phyloP scores from a whole-genome alignment of 129 eudicot genomes.

The Saussurea involucrata region DNA sequence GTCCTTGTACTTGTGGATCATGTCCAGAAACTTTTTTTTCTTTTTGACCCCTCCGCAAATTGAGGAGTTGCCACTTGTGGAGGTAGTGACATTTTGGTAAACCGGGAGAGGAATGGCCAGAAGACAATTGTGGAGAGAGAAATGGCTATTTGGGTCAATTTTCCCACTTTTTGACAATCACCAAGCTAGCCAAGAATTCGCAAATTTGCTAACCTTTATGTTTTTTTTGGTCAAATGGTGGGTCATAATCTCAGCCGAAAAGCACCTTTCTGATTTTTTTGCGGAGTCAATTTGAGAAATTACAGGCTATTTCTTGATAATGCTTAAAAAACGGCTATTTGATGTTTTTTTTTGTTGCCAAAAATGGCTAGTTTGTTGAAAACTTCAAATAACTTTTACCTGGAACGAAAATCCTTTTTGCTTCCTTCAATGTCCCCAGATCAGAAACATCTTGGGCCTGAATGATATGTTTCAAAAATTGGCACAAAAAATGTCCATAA shows the following conservation, averaged over 20 bases:
- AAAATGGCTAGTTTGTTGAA: not conserved
- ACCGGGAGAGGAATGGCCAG: too few species aligned
- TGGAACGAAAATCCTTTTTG: conserved; percentile 82
- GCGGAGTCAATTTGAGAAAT: not conserved
- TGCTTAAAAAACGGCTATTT: not conserved
- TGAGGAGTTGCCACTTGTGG: too few species aligned
- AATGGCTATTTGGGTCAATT: too few species aligned
- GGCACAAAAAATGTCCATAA: not conserved
- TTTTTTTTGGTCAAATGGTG: not conserved
- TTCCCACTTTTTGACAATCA: not conserved
- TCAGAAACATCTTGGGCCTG: conserved; percentile 84
- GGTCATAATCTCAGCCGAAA: not conserved
- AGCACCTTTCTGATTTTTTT: not conserved
- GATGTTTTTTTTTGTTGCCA: not conserved
- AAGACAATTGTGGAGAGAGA: too few species aligned
- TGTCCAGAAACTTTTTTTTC: too few species aligned
- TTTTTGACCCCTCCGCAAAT: too few species aligned
- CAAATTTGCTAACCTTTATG: not conserved
- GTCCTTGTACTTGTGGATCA: too few species aligned
- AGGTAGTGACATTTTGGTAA: too few species aligned
- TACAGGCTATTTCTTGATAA: not conserved
- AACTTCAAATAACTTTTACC: conserved; percentile 35
- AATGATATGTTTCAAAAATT: not conserved
- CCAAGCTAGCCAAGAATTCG: not conserved
- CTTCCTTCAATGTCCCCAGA: conserved; percentile 83